phyloP scores from a whole-genome alignment of 805 yeast species.

The Candida ponderosae region DNA sequence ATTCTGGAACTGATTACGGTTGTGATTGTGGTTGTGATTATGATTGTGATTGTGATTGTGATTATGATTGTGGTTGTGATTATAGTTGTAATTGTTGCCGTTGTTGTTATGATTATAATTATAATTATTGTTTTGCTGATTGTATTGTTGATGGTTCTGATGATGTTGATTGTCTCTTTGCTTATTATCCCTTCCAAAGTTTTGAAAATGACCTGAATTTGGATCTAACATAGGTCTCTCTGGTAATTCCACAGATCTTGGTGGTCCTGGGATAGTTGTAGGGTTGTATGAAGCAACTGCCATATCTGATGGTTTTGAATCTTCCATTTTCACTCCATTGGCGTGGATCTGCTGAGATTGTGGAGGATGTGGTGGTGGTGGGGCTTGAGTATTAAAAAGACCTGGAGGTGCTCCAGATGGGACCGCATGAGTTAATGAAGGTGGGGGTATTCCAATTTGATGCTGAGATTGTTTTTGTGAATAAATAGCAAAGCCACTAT shows the following conservation, averaged over 20 bases:
- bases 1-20: neutral
- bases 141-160: neutral
- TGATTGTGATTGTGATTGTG: neutral
- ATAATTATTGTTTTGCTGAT: neutral
- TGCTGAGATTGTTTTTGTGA: neutral
- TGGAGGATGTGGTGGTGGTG: neutral
- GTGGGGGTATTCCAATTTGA: neutral
- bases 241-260: no score
- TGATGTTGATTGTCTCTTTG: neutral
- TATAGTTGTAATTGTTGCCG: neutral
- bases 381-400: neutral
- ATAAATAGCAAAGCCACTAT: neutral
- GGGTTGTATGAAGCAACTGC: no score
- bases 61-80: neutral
- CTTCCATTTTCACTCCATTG: no score
- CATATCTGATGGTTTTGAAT: no score
- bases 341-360: neutral
- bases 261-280: no score
- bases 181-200: conserved; percentile 1
- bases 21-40: neutral
- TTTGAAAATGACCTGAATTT: neutral
- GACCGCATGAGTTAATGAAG: neutral
- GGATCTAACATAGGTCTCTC: no score
- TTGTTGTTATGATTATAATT: neutral
- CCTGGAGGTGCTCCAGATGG: neutral